phyloP scores from a whole-genome alignment of 225 moss, liverwort and hornwort species.

The Ulota crispa region DNA sequence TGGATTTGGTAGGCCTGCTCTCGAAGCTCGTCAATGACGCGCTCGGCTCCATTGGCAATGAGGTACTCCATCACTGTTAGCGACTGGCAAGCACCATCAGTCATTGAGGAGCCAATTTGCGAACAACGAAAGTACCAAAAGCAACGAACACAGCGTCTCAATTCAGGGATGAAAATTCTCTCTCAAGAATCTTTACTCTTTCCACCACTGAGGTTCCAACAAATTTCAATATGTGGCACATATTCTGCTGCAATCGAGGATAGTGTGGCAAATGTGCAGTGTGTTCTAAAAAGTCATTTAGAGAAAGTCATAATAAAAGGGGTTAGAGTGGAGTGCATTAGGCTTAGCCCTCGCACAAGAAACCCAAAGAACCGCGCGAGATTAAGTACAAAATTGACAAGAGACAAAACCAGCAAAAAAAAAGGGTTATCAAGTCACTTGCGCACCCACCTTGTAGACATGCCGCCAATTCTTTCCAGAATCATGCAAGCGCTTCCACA shows the following conservation, averaged over 20 bases:
- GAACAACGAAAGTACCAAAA: neutral
- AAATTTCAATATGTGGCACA: neutral
- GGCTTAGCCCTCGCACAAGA: neutral
- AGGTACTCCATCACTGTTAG: constrained; percentile 96
- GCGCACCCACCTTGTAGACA: constrained; percentile 81
- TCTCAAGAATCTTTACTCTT: neutral
- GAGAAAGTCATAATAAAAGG: neutral
- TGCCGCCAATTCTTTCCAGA: constrained; percentile 95
- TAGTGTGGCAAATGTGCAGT: neutral
- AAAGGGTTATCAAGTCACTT: neutral
- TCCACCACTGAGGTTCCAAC: neutral
- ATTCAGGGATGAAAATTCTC: neutral
- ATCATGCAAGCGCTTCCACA: constrained; percentile 95
- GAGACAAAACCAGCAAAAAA: neutral
- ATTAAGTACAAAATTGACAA: neutral
- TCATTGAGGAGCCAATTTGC: constrained; percentile 38
- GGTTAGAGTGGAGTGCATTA: neutral
- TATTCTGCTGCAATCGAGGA: too few species aligned
- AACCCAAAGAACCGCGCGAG: constrained; percentile 13
- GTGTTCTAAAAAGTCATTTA: neutral
- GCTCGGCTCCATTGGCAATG: constrained; percentile 91
- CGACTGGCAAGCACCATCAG: constrained; percentile 76
- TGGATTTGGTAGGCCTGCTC: constrained; percentile 93
- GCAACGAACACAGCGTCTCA: neutral
- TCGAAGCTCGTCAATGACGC: constrained; percentile 87